Percentiles rank a stretch among this genome's conserved stretches.
phyloP scores from a whole-genome alignment of 2,329 filamentous ascomycete species.

The Alternaria ethzedia region DNA sequence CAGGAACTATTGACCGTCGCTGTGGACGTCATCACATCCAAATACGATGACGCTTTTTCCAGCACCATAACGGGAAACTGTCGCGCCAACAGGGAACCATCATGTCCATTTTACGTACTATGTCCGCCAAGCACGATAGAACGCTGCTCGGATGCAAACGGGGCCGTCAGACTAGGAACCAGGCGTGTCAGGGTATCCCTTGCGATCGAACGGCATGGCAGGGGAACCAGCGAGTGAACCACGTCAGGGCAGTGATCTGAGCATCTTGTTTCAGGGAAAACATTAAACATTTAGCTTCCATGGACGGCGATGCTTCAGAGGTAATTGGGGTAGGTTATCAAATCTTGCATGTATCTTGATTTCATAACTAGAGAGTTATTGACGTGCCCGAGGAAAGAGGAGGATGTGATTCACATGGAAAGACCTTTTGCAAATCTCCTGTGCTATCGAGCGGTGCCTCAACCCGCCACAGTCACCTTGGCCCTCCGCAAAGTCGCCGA shows the following conservation, averaged over 20 bases:
- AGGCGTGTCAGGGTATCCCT: neutral
- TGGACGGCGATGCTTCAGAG: neutral
- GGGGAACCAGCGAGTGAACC: neutral
- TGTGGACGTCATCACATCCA: neutral
- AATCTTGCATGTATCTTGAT: neutral
- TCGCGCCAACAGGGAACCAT: neutral
- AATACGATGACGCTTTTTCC: fast-evolving
- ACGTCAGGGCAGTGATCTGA: neutral
- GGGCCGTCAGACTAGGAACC: neutral
- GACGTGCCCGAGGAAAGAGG: neutral
- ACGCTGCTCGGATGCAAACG: neutral
- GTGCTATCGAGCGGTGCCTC: neutral
- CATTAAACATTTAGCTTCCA: neutral
- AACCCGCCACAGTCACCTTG: neutral
- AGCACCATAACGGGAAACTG: neutral
- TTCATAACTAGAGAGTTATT: neutral
- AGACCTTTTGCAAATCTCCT: neutral
- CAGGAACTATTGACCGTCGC: neutral
- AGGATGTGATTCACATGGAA: neutral
- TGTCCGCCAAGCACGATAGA: neutral
- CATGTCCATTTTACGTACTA: neutral
- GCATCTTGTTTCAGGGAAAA: neutral
- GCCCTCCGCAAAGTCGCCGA: neutral
- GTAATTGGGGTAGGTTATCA: neutral
- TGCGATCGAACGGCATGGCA: neutral